Evolutionary conservation across 176 grass and related monocot species (phyloP), one percentile per base, ranked within the genome.

Genomic region (Oryza nivara): DNA sequence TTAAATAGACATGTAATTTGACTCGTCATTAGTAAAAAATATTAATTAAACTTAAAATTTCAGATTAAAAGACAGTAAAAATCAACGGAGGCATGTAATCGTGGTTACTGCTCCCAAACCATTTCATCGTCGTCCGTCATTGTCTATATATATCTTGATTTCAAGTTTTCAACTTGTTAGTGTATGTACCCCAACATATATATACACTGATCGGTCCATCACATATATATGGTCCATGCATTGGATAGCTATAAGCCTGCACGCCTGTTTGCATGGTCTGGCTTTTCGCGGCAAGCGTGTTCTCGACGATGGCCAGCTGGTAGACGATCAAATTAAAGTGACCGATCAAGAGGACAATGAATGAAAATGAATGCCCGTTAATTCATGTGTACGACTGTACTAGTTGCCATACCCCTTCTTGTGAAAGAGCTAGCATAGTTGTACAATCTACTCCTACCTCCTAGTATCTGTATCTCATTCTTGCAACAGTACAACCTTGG

Each of bases 221-320:
- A 22, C 41, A 38, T 38, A 38, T 38, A 38, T 38, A 41, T 67
- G 71, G 71, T 75, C 71, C 81, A 74, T 74, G 54, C 51, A 35
- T 15, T 23, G 79, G 47, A 49, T 65, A 63, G n/a, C 56, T 36
- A 70, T 60, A 30, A 35, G 49, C 26, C 32, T 46, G 43, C 43
- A 25, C n/a, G 20, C 58, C 58, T 63, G 58, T 63, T 63, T 23
- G 20, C 3, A 10, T 63, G 19, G 58, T 63, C 58, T 23, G 23
- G 36, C 69, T 82, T 38, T 82, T 82, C 1, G 56, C 5, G 11
- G 78, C 78, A 80, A 25, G 52, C 69, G 68, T 73, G 73, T 76
- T 1, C 25, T 17, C 11, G 22, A 61, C 58, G 51, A 61, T 20
- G 46, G 45, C 67, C 40, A 71, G 40, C 12, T 6, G 34, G 25